Evolutionary conservation across 2,329 filamentous ascomycete genomes (phyloP), one percentile per base, ranked within the genome.

Genomic region (Aspergillus ibericus): DNA sequence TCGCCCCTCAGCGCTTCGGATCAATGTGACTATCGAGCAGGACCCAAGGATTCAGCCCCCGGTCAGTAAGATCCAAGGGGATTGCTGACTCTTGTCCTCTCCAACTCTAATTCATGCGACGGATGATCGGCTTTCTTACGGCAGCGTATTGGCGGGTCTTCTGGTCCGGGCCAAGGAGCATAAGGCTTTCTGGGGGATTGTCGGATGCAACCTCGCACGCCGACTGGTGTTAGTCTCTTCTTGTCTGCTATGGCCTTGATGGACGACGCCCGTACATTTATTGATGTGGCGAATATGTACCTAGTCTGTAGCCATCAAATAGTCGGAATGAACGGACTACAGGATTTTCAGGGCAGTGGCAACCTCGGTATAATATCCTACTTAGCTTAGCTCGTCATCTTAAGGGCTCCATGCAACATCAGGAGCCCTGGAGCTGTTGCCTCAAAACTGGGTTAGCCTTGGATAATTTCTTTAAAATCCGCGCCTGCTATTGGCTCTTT

Each of bases 21-120:
- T 16, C 44, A 15, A 48, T 32, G 25, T 15, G 44, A 48, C 44
- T 27, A 48, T 29, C 9, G 25, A 29, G n/a, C 44, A 13, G 25
- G 25, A 29, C 44, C 44, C 44, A 32, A 53, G 36, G 51, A 53
- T 53, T 44, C 38, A 44, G 38, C 51, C 51, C 51, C 51, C 51
- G 44, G 38, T 53, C 38, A 53, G 51, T 27, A 9, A 32, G 27
- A 42, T 53, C 36, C 51, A 29, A 34, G n/a, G 16, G 15, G 22
- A 27, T 12, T 29, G 36, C 36, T 29, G 22, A n/a, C 27, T 53
- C 25, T 27, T 40, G 29, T 13, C 18, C 50, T 53, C 36, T 34
- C 25, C 36, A 53, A 32, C 51, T 48, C 44, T 48, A 48, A 29
- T 29, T 18, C 15, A 48, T 12, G 8, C 36, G 25, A 44, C 51